Evolutionary conservation across 306 rosid genomes (phyloP).

Genomic region (Trichosanthes cucumerina): DNA sequence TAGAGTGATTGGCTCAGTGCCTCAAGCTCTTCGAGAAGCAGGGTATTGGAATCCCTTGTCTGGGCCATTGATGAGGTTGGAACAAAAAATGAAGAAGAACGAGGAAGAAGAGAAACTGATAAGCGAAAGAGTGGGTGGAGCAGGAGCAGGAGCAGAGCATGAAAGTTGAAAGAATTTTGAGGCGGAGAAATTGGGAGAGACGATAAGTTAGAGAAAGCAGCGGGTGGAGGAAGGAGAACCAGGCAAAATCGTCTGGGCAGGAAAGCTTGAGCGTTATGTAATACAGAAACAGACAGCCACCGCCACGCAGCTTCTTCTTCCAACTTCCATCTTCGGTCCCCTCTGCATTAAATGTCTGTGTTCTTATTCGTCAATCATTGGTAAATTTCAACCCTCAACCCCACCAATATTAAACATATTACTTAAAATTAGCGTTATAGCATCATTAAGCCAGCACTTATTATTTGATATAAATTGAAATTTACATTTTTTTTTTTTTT

Average conservation of each 20-base stretch:
- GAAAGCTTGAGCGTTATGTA: conserved; percentile 12
- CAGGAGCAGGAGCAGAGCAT: neutral
- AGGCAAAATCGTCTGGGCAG: conserved; percentile 23
- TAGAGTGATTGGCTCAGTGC: conserved; percentile 76
- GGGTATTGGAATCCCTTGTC: conserved; percentile 47
- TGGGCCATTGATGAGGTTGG: conserved; percentile 29
- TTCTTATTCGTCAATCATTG: neutral
- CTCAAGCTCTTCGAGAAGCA: conserved; percentile 71
- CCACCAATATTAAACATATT: neutral
- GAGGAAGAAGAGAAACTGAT: neutral
- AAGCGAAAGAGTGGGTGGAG: neutral
- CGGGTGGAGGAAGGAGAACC: conserved; percentile 42
- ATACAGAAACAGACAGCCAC: neutral
- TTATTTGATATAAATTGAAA: too few relatives aligned
- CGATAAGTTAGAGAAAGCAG: conserved; percentile 12
- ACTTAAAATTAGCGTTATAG: neutral
- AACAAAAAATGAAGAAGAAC: neutral
- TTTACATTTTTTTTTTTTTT: too few relatives aligned
- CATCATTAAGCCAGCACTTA: too few relatives aligned
- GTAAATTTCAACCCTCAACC: neutral
- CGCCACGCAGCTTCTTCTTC: neutral
- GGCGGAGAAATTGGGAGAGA: conserved; percentile 25
- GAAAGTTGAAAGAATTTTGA: conserved; percentile 13
- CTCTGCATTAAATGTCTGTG: neutral
- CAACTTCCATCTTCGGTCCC: neutral